These are phyloP conservation scores for Pichia sp. DNA, from an alignment of 1,139 yeast species.

Conservation along the genomic window DNA sequence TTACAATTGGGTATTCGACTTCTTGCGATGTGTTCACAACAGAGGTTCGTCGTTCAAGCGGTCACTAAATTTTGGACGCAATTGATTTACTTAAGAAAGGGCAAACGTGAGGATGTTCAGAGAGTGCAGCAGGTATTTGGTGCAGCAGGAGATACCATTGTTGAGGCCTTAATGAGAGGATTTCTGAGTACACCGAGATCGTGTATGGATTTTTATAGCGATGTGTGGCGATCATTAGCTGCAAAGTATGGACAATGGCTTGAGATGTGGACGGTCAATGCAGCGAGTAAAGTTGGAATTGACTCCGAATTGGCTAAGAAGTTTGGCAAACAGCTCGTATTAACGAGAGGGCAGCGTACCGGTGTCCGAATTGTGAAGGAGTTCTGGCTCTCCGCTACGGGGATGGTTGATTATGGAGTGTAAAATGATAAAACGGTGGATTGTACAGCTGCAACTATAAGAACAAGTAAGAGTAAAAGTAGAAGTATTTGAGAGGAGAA, in stretches of 20 bases:
- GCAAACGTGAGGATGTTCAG: slow-evolving; percentile 41
- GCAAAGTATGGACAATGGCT: slow-evolving; percentile 44
- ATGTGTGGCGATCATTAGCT: slow-evolving; percentile 46
- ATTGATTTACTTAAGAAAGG: slow-evolving; percentile 46
- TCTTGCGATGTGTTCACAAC: slow-evolving; percentile 40
- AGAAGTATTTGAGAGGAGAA: background rate
- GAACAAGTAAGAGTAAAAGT: background rate
- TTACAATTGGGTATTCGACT: slow-evolving; percentile 38
- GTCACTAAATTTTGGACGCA: slow-evolving; percentile 61
- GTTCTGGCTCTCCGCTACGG: slow-evolving; percentile 57
- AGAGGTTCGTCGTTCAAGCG: slow-evolving; percentile 58
- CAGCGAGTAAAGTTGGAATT: slow-evolving; percentile 28
- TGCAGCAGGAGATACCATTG: slow-evolving; percentile 35
- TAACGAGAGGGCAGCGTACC: slow-evolving; percentile 59
- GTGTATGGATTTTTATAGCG: slow-evolving; percentile 49
- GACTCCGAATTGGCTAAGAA: slow-evolving; percentile 17
- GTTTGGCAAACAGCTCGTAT: slow-evolving; percentile 48
- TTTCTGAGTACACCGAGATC: slow-evolving; percentile 51
- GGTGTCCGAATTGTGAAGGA: slow-evolving; percentile 51
- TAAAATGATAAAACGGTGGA: background rate
- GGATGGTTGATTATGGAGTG: slow-evolving; percentile 37
- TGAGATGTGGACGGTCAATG: slow-evolving; percentile 38
- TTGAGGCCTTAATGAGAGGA: slow-evolving; percentile 26
- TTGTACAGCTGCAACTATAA: background rate
- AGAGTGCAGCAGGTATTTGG: slow-evolving; percentile 31